Base-by-base conservation (phyloP, 2,329 filamentous ascomycete genomes). In the Colletotrichum melonis region DNA sequence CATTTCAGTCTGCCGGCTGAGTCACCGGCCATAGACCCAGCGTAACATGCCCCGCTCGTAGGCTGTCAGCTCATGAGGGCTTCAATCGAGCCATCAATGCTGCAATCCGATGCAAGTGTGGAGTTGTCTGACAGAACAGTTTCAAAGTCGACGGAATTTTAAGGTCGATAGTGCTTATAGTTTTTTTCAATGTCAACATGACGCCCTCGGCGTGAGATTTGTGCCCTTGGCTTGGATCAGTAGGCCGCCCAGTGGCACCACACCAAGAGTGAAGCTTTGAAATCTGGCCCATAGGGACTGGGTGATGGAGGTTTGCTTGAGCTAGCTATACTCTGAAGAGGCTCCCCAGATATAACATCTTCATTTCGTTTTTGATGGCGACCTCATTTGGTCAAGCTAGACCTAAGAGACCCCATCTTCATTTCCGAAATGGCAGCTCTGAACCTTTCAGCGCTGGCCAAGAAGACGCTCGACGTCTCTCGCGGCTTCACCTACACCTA, bases 401-500 rank as follows among this genome's bases (percentile, higher is more conserved):
- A 35, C 3, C 32, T 12, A 12, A 35, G 19, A 19, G 3, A 49
- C 3, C 2, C 7, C 3, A 8, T 46, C 6, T 26, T 14, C 30
- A 52, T 11, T 26, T 9, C 46, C 7, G 11, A 35, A 24, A 14
- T 54, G 12, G 1, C 63, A 9, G 66, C 19, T 28, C 76, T 76
- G 66, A 72, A 75, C 35, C 76, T 77, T 24, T 78, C 75, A 5
- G 64, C 73, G n/a, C 75, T 81, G 49, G 70, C 69, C 22, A 74
- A 77, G 28, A 83, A 82, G 75, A 78, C 77, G 4, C 62, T 81
- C 22, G 55, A 76, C 16, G 79, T 79, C 55, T 74, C 76, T 2
- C 79, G 80, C 3, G 78, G 77, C 38, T 78, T 83, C 72, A 82
- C 77, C 19, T 87, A 86, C 77, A 81, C 80, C 14, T 86, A 86